Evolutionary conservation across 805 yeast genomes (phyloP).

Genomic region (Saccharomyces jurei): DNA sequence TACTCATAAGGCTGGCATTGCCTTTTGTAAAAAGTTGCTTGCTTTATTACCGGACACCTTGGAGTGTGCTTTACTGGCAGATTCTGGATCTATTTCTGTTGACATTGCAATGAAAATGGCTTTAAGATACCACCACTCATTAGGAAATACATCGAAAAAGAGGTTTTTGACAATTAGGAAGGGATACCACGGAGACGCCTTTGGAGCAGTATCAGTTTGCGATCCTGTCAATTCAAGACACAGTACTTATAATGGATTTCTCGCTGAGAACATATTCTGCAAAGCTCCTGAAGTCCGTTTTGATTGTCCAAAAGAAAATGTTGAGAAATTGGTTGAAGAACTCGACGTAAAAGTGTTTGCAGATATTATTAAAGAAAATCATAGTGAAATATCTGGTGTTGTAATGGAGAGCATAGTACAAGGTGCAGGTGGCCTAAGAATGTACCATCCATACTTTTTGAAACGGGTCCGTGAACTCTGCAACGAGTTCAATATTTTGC

Average conservation of each 20-base stretch:
- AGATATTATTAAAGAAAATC: conserved; percentile 18
- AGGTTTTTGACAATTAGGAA: conserved; percentile 28
- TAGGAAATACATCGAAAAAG: conserved; percentile 13
- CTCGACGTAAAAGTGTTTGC: neutral
- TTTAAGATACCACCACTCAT: conserved; percentile 20
- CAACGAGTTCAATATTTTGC: conserved; percentile 15
- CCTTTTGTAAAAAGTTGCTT: conserved; percentile 25
- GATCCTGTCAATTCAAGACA: conserved; percentile 31
- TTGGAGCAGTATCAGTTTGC: conserved; percentile 35
- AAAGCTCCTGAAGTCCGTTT: conserved; percentile 16
- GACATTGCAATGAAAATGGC: conserved; percentile 36
- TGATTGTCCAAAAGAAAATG: neutral
- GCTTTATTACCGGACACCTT: conserved; percentile 23
- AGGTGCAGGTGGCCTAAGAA: conserved; percentile 35
- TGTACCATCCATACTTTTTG: conserved; percentile 30
- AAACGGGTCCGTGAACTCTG: conserved; percentile 30
- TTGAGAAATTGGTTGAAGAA: neutral
- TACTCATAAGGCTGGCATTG: conserved; percentile 27
- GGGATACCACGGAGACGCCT: conserved; percentile 35
- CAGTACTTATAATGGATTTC: conserved; percentile 23
- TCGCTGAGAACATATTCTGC: conserved; percentile 25
- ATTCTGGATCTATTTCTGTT: conserved; percentile 31
- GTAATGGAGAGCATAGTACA: conserved; percentile 33
- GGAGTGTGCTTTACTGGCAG: conserved; percentile 18
- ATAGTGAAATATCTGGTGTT: conserved; percentile 30